phyloP scores from a whole-genome alignment of 2,329 filamentous ascomycete species.

The Fusarium setosum region DNA sequence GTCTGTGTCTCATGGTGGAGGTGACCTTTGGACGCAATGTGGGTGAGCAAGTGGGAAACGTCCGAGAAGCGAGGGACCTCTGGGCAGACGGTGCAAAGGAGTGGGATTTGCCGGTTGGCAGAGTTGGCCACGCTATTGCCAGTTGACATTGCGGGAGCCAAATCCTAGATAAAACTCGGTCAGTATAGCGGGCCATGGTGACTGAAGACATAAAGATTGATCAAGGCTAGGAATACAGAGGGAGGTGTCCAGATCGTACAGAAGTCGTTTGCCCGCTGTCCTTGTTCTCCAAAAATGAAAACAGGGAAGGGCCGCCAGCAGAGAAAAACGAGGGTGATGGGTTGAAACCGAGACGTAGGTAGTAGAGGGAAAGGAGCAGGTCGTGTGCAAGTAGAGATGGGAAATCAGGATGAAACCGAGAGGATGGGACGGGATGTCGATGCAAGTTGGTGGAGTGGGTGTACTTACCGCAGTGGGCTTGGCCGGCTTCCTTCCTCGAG shows the following conservation, averaged over 20 bases:
- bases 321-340: slow-evolving; percentile 24
- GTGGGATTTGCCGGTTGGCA: slow-evolving; percentile 63
- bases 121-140: slow-evolving; percentile 35
- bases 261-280: slow-evolving; percentile 2
- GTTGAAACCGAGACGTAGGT: slow-evolving; percentile 35
- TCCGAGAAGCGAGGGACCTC: slow-evolving; percentile 87
- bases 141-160: slow-evolving; percentile 49
- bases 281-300: slow-evolving; percentile 14
- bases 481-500: slow-evolving; percentile 34
- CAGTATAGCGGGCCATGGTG: slow-evolving; percentile 20
- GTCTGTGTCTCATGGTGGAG: slow-evolving; percentile 85
- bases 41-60: slow-evolving; percentile 90
- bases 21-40: slow-evolving; percentile 93
- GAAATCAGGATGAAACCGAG: slow-evolving; percentile 9
- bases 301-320: slow-evolving; percentile 43
- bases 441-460: background rate
- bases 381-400: slow-evolving; percentile 24
- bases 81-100: slow-evolving; percentile 86
- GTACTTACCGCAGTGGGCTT: slow-evolving; percentile 30
- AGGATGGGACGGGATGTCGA: slow-evolving; percentile 36
- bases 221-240: background rate
- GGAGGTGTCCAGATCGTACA: slow-evolving; percentile 1
- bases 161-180: slow-evolving; percentile 45
- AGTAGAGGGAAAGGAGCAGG: slow-evolving; percentile 42
- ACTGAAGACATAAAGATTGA: too few relatives aligned